Evolutionary conservation across 83 land plant species (phyloP).

Genomic region (Diphasiastrum complanatum): DNA sequence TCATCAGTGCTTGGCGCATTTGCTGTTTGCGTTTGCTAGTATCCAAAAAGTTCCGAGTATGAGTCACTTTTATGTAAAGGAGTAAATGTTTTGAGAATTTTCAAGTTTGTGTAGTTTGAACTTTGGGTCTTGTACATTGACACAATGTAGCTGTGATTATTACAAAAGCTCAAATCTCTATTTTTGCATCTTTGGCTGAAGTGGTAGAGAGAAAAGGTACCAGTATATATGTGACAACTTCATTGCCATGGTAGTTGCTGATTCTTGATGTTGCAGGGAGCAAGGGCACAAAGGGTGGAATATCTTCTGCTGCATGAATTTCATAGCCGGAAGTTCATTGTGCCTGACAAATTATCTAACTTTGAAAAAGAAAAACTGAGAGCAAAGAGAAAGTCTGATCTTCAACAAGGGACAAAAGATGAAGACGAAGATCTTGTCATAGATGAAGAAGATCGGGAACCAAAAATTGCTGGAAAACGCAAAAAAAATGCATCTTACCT

Average conservation of each 20-base stretch:
- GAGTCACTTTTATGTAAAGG: too few relatives aligned
- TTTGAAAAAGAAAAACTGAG: constrained; percentile 46
- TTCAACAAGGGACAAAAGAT: neutral
- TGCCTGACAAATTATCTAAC: constrained; percentile 74
- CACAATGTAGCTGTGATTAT: too few relatives aligned
- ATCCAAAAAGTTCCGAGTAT: too few relatives aligned
- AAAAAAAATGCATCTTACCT: constrained; percentile 82
- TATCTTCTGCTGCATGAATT: constrained; percentile 91
- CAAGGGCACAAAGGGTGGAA: constrained; percentile 97
- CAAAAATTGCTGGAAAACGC: constrained; percentile 32
- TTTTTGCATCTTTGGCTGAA: neutral
- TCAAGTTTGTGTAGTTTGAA: too few relatives aligned
- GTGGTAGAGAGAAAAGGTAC: too few relatives aligned
- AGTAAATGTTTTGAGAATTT: too few relatives aligned
- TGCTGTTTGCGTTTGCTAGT: too few relatives aligned
- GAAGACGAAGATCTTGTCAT: constrained; percentile 18
- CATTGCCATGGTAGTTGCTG: too few relatives aligned
- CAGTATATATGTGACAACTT: too few relatives aligned
- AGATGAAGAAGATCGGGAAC: constrained; percentile 14
- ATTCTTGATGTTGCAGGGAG: constrained; percentile 46
- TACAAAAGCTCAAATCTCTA: neutral
- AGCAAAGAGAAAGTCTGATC: constrained; percentile 40
- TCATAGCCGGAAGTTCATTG: constrained; percentile 74
- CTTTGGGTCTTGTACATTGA: too few relatives aligned
- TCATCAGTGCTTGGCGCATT: too few relatives aligned